These are phyloP conservation scores for Cryphonectria naterciae DNA, from an alignment of 2,329 filamentous ascomycete species.

Conservation along the genomic window DNA sequence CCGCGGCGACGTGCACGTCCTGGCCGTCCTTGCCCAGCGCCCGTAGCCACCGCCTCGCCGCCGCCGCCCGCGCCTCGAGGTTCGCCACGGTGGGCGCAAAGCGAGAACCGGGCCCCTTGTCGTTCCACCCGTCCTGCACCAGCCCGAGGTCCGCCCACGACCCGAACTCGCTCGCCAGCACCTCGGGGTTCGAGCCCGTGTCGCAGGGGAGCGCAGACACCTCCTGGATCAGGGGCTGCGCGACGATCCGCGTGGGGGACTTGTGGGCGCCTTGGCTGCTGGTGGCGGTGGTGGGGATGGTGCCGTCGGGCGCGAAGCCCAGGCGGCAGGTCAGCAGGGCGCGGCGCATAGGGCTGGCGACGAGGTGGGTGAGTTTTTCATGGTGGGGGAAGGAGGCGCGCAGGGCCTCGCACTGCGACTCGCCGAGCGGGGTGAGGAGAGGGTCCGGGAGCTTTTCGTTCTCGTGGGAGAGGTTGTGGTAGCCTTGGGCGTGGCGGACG, in stretches of 20 bases:
- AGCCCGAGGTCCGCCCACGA: slow-evolving; percentile 64
- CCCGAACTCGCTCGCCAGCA: slow-evolving; percentile 65
- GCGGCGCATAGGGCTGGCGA: slow-evolving; percentile 79
- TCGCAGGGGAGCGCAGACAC: slow-evolving; percentile 76
- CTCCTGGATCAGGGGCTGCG: slow-evolving; percentile 61
- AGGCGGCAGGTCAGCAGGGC: slow-evolving; percentile 79
- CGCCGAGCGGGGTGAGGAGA: slow-evolving; percentile 74
- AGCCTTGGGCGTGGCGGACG: slow-evolving; percentile 77
- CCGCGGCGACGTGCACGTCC: slow-evolving; percentile 67
- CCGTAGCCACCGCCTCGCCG: slow-evolving; percentile 62
- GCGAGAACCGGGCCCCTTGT: slow-evolving; percentile 55
- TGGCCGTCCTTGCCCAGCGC: slow-evolving; percentile 44
- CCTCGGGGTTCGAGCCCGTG: slow-evolving; percentile 63
- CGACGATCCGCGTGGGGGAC: slow-evolving; percentile 34
- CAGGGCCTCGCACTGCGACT: slow-evolving; percentile 72
- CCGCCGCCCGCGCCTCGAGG: slow-evolving; percentile 64
- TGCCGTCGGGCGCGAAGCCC: slow-evolving; percentile 53
- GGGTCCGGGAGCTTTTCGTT: slow-evolving; percentile 80
- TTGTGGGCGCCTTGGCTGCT: slow-evolving; percentile 31
- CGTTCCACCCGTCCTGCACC: slow-evolving; percentile 71
- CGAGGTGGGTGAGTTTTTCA: slow-evolving; percentile 67
- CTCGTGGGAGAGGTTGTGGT: slow-evolving; percentile 74
- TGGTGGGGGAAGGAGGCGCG: slow-evolving; percentile 66
- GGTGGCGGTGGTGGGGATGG: slow-evolving; percentile 37
- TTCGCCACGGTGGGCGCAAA: slow-evolving; percentile 55